Conservation (phyloP, 768 basidiomycete genomes). For the Lactifluus rugatus region DNA sequence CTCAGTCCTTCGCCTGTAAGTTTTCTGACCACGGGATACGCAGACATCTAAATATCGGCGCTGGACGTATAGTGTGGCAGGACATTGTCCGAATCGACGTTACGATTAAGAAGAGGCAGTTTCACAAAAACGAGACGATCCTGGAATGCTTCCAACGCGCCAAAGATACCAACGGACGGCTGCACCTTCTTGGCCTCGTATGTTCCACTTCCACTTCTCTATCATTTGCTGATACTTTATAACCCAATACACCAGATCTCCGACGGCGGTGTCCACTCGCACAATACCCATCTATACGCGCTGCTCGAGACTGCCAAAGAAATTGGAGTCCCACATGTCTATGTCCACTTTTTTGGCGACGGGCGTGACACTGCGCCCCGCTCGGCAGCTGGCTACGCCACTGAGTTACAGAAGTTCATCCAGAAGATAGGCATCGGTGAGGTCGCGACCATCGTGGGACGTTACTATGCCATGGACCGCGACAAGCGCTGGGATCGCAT, state of each 20-base stretch:
- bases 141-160: slow-evolving; percentile 66
- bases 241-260: slow-evolving; percentile 50
- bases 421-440: slow-evolving; percentile 70
- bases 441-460: slow-evolving; percentile 74
- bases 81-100: slow-evolving; percentile 95
- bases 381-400: slow-evolving; percentile 67
- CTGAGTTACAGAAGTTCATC: slow-evolving; percentile 69
- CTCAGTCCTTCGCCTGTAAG: neutral
- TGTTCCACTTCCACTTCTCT: slow-evolving; percentile 1
- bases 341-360: slow-evolving; percentile 90
- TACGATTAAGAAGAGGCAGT: slow-evolving; percentile 78
- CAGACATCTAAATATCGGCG: slow-evolving; percentile 91
- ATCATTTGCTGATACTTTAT: slow-evolving; percentile 1
- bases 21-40: slow-evolving; percentile 2
- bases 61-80: slow-evolving; percentile 94
- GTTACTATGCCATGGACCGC: slow-evolving; percentile 96
- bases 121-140: slow-evolving; percentile 70
- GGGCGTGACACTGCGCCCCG: slow-evolving; percentile 90
- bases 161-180: slow-evolving; percentile 70
- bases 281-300: slow-evolving; percentile 83
- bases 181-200: slow-evolving; percentile 86
- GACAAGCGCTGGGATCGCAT: slow-evolving; percentile 95
- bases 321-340: slow-evolving; percentile 72
- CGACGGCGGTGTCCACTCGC: slow-evolving; percentile 96
- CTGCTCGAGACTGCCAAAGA: slow-evolving; percentile 88